Evolutionary conservation across 306 rosid species (phyloP).

Genomic region (Ochetophila trinervis): DNA sequence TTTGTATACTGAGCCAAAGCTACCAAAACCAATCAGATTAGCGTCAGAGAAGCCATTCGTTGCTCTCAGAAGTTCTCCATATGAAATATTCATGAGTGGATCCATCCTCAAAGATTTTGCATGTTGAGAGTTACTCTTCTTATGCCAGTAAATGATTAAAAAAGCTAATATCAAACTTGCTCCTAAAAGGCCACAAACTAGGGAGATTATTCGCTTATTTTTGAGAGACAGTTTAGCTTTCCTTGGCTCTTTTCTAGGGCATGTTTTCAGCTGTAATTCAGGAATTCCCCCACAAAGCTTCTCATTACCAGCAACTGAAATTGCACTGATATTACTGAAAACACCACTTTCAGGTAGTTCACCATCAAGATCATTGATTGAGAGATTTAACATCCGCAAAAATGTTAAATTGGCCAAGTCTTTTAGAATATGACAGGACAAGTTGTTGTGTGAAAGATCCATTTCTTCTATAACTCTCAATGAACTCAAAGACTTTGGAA

Average conservation of each 20-base stretch:
- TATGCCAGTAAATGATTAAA: background rate
- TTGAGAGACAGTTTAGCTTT: background rate
- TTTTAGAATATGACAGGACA: constrained; percentile 11
- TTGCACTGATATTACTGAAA: constrained; percentile 18
- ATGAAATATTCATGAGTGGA: constrained; percentile 21
- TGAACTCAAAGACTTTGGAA: constrained; percentile 23
- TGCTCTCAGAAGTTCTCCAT: constrained; percentile 33
- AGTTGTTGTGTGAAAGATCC: constrained; percentile 28
- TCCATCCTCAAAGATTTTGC: background rate
- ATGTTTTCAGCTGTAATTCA: constrained; percentile 15
- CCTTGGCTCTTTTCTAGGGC: background rate
- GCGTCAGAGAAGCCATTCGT: constrained; percentile 36
- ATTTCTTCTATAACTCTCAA: constrained; percentile 16
- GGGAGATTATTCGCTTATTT: background rate
- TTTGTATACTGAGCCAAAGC: constrained; percentile 39
- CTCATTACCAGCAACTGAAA: constrained; percentile 3
- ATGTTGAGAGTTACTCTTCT: background rate
- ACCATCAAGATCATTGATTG: constrained; percentile 36
- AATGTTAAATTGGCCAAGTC: constrained; percentile 21
- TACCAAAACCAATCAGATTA: constrained; percentile 29
- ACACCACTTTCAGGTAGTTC: constrained; percentile 34
- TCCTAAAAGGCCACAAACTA: background rate
- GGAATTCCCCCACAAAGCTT: constrained; percentile 39
- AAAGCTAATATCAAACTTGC: background rate
- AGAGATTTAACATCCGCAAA: constrained; percentile 20